Evolutionary conservation across 352 stramenopile genomes (phyloP), one percentile per base, ranked within the genome.

Genomic region (Phytophthora foliorum): DNA sequence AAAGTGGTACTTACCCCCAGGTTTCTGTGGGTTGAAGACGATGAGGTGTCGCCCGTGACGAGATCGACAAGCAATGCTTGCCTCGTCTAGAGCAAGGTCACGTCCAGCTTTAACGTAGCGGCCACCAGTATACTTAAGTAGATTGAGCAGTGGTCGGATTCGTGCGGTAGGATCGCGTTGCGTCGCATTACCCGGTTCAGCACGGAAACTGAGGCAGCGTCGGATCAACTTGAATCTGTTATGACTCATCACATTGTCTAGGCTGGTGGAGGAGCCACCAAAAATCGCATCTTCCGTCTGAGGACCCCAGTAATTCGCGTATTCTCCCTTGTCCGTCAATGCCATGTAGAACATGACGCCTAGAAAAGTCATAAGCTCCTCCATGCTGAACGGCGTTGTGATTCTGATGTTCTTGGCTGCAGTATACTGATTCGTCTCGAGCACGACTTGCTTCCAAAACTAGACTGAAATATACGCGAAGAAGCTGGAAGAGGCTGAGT

Each of bases 71-170:
- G 69, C 69, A 22, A 80, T 38, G 2, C 67, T 77, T n/a, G 48
- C 24, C 52, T 80, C 63, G 31, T 80, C 67, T 2, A 77, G 62
- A 19, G 72, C 63, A 13, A 76, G 6, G 57, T 80, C 22, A 19
- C 62, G 56, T 0, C 63, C 72, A 7, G 76, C 9, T 8, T 60
- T 34, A 24, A 80, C 61, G 45, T 63, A 63, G 3, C 19, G 6
- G 4, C 45, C 56, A n/a, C 56, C 56, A 14, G 56, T 63, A 19
- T 6, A 21, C 19, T 63, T 63, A 3, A 63, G 22, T 8, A 63
- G 9, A 31, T 63, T 50, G 2, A 63, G 32, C 6, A 63, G 42
- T 11, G 31, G 44, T 21, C 42, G 3, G 16, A 63, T 63, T 25
- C 42, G 27, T 21, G 45, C 32, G 8, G 56, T 16, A 46, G 39